Evolutionary conservation across 495 filamentous ascomycete genomes (phyloP).

Genomic region (Poronia punctata): DNA sequence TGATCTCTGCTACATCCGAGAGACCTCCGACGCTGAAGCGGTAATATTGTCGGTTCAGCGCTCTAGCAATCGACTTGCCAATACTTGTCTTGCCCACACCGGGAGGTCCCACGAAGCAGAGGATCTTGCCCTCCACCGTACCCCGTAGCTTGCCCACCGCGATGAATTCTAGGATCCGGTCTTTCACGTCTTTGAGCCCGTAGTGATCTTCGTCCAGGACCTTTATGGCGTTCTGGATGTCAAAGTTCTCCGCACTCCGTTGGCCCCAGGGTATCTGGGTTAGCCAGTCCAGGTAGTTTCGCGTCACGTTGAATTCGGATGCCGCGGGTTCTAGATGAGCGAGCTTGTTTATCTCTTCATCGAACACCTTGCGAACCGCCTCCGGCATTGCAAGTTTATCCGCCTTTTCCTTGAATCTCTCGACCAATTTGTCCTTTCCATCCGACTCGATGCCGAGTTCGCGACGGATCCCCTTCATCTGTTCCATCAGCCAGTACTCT

Average conservation of each 20-base stretch:
- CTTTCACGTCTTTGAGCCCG: constrained; percentile 96
- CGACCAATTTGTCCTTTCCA: constrained; percentile 94
- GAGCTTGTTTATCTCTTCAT: constrained; percentile 96
- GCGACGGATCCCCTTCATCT: constrained; percentile 97
- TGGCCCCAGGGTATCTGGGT: constrained; percentile 98
- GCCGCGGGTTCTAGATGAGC: constrained; percentile 90
- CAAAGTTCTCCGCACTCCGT: constrained; percentile 93
- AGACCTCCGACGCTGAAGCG: constrained; percentile 95
- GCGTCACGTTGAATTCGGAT: constrained; percentile 98
- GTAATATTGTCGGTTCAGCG: constrained; percentile 93
- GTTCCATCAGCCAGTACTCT: constrained; percentile 98
- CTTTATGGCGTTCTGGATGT: constrained; percentile 78
- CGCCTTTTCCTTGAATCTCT: constrained; percentile 94
- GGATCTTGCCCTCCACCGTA: constrained; percentile 96
- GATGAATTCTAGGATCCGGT: constrained; percentile 97
- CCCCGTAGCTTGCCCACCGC: constrained; percentile 96
- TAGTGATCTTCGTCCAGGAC: constrained; percentile 97
- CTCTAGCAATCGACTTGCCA: constrained; percentile 93
- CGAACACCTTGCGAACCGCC: constrained; percentile 91
- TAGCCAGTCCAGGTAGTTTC: constrained; percentile 98
- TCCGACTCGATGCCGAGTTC: constrained; percentile 96
- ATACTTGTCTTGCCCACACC: constrained; percentile 97
- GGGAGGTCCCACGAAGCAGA: constrained; percentile 95
- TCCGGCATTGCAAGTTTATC: constrained; percentile 95
- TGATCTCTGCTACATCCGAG: constrained; percentile 98